Conservation (phyloP, 2,329 filamentous ascomycete species). For the Drechslerella dactyloides region DNA sequence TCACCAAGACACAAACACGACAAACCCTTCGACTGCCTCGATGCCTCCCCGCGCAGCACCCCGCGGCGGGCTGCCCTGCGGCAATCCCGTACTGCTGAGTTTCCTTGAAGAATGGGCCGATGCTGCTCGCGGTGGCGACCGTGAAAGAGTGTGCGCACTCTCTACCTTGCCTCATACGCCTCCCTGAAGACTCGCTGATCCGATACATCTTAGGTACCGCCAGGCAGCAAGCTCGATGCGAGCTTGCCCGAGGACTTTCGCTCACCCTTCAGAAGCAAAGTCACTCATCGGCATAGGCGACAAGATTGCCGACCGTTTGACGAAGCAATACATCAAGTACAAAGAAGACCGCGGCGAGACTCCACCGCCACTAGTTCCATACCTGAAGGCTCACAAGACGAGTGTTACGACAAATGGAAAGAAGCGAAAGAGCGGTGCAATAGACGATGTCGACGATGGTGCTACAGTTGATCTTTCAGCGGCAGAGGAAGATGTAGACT, state of each 20-base stretch:
- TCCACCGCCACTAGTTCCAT: conserved; percentile 48
- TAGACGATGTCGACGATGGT: conserved; percentile 6
- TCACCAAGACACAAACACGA: background rate
- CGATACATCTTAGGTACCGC: conserved; percentile 65
- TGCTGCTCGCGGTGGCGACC: conserved; percentile 62
- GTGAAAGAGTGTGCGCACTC: conserved; percentile 29
- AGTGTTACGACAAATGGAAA: background rate
- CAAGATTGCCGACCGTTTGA: conserved; percentile 73
- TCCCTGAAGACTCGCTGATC: background rate
- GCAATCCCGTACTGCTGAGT: conserved; percentile 73
- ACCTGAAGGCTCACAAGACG: conserved; percentile 16
- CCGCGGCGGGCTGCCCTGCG: conserved; percentile 58
- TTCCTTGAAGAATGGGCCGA: conserved; percentile 83
- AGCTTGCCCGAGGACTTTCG: conserved; percentile 72
- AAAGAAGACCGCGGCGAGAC: conserved; percentile 50
- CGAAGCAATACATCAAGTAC: conserved; percentile 60
- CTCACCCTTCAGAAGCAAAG: conserved; percentile 75
- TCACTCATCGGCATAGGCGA: conserved; percentile 76
- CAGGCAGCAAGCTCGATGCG: conserved; percentile 79
- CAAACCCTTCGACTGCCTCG: background rate
- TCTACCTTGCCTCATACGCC: background rate
- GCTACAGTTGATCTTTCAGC: background rate
- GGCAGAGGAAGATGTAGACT: conserved; percentile 15
- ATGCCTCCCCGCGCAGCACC: conserved; percentile 11
- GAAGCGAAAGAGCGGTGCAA: conserved; percentile 21